Evolutionary conservation across 192 early-diverging fungal genomes (phyloP), one percentile per base, ranked within the genome.

Genomic region (Entrophospora sp.): DNA sequence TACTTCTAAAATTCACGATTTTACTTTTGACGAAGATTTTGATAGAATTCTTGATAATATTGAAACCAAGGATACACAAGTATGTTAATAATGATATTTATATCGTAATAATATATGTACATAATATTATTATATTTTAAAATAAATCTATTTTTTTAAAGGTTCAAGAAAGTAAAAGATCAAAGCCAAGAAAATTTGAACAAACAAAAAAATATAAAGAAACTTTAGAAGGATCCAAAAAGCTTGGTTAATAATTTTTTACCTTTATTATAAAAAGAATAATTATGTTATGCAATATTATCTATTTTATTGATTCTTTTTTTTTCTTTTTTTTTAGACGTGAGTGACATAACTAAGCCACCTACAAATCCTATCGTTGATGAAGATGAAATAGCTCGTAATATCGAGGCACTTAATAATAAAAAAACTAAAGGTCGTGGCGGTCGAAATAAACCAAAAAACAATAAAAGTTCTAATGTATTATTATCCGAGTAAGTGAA

Each of bases 151-250:
- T 27, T 49, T 40, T 63, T 14, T 59, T 45, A 49, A 22, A 38
- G 45, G 27, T 73, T 49, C 67, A 81, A 38, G 70, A 74, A n/a
- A n/a, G n/a, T 10, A 79, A 78, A 46, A 51, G 67, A 36, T 75
- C 70, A 10, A 80, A 78, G 37, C 91, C 91, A 27, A 79, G 91
- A 58, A 85, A 80, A 72, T 94, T 94, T 71, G 85, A 92, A 52
- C 75, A 92, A 4, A 91, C 91, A 3, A 85, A 80, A 35, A 88
- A 84, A 73, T 94, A 82, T 66, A 72, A 88, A 67, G 69, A 69
- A 27, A 88, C 88, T 0, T 71, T 82, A 3, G 75, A 81, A 42
- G 87, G 82, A 28, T 77, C 80, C 18, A 76, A 79, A 71, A 61
- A 63, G 22, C 44, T 63, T 22, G 30, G 61, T 63, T 4, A 61